phyloP scores from a whole-genome alignment of 148 eudicot genomes.

The Persicaria tinctoria region DNA sequence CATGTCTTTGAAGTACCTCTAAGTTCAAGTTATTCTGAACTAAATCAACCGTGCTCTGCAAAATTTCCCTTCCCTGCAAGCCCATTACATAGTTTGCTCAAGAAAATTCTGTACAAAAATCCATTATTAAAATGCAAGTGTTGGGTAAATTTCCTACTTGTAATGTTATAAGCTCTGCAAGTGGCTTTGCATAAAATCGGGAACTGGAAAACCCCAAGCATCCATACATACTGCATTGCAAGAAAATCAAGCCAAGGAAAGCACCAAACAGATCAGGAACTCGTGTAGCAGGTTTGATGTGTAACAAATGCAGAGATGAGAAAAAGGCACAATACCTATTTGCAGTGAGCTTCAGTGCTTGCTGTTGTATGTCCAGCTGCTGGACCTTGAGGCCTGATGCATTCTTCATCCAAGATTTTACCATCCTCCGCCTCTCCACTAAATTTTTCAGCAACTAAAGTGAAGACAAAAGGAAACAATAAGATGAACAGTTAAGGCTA shows the following conservation, averaged over 20 bases:
- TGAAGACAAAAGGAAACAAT: neutral
- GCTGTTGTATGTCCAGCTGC: constrained; percentile 91
- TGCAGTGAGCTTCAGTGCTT: constrained; percentile 96
- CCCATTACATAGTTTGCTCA: constrained; percentile 9
- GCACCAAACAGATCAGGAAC: neutral
- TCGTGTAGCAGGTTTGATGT: neutral
- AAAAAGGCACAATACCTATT: constrained; percentile 51
- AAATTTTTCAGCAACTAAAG: constrained; percentile 69
- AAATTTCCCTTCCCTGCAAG: constrained; percentile 90
- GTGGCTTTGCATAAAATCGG: constrained; percentile 96
- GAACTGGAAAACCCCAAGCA: constrained; percentile 96
- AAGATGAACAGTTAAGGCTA: neutral
- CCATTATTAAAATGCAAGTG: neutral
- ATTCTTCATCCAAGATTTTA: constrained; percentile 62
- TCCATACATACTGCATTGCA: constrained; percentile 87
- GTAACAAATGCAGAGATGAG: neutral
- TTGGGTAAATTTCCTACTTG: constrained; percentile 36
- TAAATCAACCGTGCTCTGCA: constrained; percentile 92
- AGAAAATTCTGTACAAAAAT: neutral
- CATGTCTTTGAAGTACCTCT: constrained; percentile 44
- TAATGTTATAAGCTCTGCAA: constrained; percentile 85
- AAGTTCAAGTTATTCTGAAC: constrained; percentile 80
- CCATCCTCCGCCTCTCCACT: constrained; percentile 84
- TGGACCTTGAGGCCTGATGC: constrained; percentile 77
- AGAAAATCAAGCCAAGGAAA: constrained; percentile 13